A percentile compares a stretch with the other conserved stretches of the same genome.
phyloP scores from a whole-genome alignment of 768 basidiomycete species.

The Pilatotrama ljubarskyi region DNA sequence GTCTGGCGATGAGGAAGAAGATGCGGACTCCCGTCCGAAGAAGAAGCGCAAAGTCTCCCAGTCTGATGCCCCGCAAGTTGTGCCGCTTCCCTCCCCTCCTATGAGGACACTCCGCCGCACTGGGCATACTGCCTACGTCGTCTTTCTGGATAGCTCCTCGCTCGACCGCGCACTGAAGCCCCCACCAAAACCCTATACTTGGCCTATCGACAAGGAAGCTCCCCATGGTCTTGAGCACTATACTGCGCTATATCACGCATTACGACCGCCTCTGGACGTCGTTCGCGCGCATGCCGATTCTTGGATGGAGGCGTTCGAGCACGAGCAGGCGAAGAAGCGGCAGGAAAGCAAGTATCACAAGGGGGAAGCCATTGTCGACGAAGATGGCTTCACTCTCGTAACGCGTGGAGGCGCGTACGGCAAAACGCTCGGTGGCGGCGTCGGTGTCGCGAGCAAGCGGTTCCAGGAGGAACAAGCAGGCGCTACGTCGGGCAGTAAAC shows the following conservation, averaged over 20 bases:
- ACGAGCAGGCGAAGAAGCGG: conserved; percentile 59
- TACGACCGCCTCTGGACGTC: conserved; percentile 74
- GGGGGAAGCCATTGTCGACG: conserved; percentile 89
- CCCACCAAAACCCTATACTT: conserved; percentile 55
- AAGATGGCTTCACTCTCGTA: conserved; percentile 93
- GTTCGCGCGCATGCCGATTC: conserved; percentile 82
- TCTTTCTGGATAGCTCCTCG: conserved; percentile 72
- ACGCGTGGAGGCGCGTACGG: conserved; percentile 92
- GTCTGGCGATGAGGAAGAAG: conserved; percentile 36
- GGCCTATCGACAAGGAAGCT: conserved; percentile 59
- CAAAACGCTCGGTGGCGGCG: conserved; percentile 81
- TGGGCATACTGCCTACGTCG: conserved; percentile 69
- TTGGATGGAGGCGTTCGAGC: conserved; percentile 75
- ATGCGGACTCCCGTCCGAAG: conserved; percentile 34
- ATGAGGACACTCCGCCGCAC: conserved; percentile 61
- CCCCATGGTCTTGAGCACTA: conserved; percentile 78
- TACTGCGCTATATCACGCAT: conserved; percentile 53
- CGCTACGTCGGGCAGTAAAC: conserved; percentile 33
- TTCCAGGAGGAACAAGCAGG: conserved; percentile 37
- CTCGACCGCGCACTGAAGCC: conserved; percentile 62
- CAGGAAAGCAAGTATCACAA: conserved; percentile 70
- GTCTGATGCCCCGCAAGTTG: conserved; percentile 47
- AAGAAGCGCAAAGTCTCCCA: conserved; percentile 36
- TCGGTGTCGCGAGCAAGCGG: conserved; percentile 61
- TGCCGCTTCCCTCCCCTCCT: conserved; percentile 55